A percentile compares a stretch with the other conserved stretches of the same genome.
These are phyloP conservation scores for Mucor saturninus DNA, from an alignment of 371 early-diverging fungal species.

Conservation along the genomic window DNA sequence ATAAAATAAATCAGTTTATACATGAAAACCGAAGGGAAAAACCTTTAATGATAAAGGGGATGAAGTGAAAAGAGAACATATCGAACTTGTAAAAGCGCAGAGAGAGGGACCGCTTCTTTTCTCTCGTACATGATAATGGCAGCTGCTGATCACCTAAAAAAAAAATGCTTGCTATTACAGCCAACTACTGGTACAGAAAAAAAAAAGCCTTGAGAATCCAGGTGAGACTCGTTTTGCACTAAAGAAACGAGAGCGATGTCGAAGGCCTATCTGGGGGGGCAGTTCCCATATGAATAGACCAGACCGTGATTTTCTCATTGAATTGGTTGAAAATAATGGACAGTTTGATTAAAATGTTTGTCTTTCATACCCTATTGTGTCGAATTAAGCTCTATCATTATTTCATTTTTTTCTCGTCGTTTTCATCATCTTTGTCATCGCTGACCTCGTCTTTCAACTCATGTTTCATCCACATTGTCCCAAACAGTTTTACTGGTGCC, in stretches of 20 bases:
- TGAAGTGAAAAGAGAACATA: slow-evolving; percentile 7
- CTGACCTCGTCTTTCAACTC: slow-evolving; percentile 12
- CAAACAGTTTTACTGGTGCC: slow-evolving; percentile 20
- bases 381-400: too few species aligned
- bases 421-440: slow-evolving; percentile 3
- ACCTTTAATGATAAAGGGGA: slow-evolving; percentile 7
- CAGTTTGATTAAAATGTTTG: too few species aligned
- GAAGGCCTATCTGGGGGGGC: neutral
- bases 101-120: slow-evolving; percentile 8
- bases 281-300: slow-evolving; percentile 9
- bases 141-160: neutral
- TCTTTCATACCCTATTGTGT: too few species aligned
- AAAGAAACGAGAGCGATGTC: too few species aligned
- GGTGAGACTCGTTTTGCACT: slow-evolving; percentile 8
- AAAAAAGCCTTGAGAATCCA: slow-evolving; percentile 1
- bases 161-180: slow-evolving; percentile 3
- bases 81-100: slow-evolving; percentile 9
- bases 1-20: too few species aligned
- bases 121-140: slow-evolving; percentile 14
- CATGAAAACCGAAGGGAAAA: neutral
- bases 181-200: slow-evolving; percentile 4
- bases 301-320: slow-evolving; percentile 13
- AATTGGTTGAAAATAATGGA: slow-evolving; percentile 10
- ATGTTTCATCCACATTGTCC: slow-evolving; percentile 19
- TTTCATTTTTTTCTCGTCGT: too few species aligned